These are phyloP conservation scores for Plantago lanceolata DNA, from an alignment of 305 asterid genomes.

Conservation along the genomic window DNA sequence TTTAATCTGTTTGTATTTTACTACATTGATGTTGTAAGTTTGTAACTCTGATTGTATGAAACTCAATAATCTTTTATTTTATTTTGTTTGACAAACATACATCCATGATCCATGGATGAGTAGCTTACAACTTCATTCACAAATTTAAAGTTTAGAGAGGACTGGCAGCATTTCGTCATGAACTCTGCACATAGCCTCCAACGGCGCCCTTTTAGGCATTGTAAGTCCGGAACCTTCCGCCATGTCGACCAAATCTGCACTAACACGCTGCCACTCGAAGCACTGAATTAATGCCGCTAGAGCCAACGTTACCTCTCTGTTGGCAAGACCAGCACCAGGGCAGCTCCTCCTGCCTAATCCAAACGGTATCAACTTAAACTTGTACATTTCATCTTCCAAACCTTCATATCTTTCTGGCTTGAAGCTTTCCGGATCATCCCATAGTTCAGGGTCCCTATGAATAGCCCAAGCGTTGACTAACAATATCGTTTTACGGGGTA, in stretches of 20 bases:
- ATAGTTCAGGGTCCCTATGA: constrained; percentile 31
- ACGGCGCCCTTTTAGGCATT: not conserved
- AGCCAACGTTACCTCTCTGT: constrained; percentile 30
- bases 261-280: constrained; percentile 39
- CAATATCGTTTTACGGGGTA: not conserved
- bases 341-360: constrained; percentile 47
- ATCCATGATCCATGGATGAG: no score
- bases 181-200: constrained; percentile 1
- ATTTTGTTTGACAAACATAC: no score
- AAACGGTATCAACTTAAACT: constrained; percentile 30
- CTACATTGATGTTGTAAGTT: no score
- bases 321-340: constrained; percentile 38
- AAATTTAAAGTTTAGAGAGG: not conserved
- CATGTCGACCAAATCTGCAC: not conserved
- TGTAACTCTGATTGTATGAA: no score
- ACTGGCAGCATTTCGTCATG: not conserved
- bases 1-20: no score
- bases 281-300: constrained; percentile 43
- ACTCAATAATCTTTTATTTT: no score
- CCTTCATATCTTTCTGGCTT: constrained; percentile 34
- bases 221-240: not conserved
- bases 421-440: constrained; percentile 46
- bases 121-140: no score
- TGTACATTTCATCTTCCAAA: constrained; percentile 22
- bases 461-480: not conserved